Evolutionary conservation across 23 red algal species (phyloP), one percentile per base, ranked within the genome.

Genomic region (Cyanidium caldarium): DNA sequence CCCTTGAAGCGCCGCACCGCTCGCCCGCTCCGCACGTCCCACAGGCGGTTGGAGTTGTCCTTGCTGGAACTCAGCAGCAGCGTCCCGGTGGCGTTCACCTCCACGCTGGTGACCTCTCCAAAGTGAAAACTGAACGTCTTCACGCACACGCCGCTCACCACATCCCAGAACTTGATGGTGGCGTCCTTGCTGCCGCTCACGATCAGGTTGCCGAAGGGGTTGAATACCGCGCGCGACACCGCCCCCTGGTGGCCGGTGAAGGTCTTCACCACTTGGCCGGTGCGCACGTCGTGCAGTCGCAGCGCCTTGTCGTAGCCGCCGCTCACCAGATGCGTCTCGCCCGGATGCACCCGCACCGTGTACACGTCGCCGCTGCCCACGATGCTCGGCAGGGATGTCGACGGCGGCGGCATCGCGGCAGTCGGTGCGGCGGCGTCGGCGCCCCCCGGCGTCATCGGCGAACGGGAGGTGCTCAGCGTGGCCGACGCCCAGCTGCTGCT

Each of bases 21-120:
- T 46, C 82, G 80, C 17, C 45, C 73, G 36, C 67, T 68, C 35
- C 84, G 84, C 38, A 98, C 34, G 68, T 98, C 92, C 92, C 92
- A 98, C 30, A 98, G 51, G 39, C 92, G 75, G 70, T 98, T 98
- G 39, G 92, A 98, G 44, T 98, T 98, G 46, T 98, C 92, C 67
- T 98, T 98, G 37, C 83, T 87, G 57, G 83, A 87, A 0, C 83
- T 84, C 42, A 98, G 67, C 67, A 98, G 65, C 44, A 88, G 51
- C 31, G 76, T 86, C 38, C 92, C 92, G 0, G 84, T 57, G 13
- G 76, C 36, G 78, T 88, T 98, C 21, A 75, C 68, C 34, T 88
- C 84, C n/a, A 98, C 84, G 21, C 83, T 81, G 28, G 92, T 98
- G 3, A 98, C 92, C 45, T 98, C 92, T 7, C 92, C 92, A 40